Evolutionary conservation across 2,329 filamentous ascomycete species (phyloP).

Genomic region (Capronia coronata): DNA sequence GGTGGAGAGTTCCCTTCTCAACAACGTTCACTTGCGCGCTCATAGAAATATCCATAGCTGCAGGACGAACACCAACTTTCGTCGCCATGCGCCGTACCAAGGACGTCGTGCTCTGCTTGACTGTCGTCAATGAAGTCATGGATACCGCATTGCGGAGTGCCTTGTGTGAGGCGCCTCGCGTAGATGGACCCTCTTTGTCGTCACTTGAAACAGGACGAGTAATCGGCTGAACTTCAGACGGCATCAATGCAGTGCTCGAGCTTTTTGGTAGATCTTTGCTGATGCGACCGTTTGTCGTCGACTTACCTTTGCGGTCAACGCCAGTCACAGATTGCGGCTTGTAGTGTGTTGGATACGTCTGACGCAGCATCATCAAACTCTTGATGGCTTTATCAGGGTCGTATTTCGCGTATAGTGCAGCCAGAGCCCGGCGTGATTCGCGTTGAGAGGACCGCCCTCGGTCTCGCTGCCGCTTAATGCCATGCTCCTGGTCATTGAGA

Average conservation of each 20-base stretch:
- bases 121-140: not conserved
- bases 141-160: not conserved
- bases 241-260: not conserved
- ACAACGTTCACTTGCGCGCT: too few species aligned
- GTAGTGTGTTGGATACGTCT: conserved; percentile 2
- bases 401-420: not conserved
- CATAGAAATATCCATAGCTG: not conserved
- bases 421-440: not conserved
- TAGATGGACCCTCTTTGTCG: not conserved
- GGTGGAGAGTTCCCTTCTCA: not conserved
- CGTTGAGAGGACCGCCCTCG: not conserved
- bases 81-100: not conserved
- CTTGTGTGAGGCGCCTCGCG: not conserved
- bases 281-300: not conserved
- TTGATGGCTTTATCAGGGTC: not conserved
- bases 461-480: not conserved
- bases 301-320: not conserved
- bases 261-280: too few species aligned
- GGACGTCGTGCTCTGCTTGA: not conserved
- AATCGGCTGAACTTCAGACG: not conserved
- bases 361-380: conserved; percentile 3
- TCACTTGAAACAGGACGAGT: not conserved
- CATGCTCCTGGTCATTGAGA: not conserved
- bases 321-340: not conserved
- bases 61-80: not conserved